Base-by-base conservation (phyloP, 176 grass and related monocot genomes). In the Dactylis glomerata region DNA sequence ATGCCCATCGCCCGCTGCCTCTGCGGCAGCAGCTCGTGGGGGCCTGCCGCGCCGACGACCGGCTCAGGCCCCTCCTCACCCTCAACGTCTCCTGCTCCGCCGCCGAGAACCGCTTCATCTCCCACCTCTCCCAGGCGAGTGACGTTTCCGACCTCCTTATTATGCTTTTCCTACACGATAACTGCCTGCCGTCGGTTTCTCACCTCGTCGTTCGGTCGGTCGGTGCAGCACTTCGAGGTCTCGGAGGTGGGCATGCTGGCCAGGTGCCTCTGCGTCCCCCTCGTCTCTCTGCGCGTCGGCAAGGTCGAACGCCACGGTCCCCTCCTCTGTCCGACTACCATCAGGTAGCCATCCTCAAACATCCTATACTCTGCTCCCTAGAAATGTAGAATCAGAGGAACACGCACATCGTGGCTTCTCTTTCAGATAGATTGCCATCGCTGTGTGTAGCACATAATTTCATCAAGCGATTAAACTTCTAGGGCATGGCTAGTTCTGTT, bases 41-140 rank as follows among this genome's bases (percentile, higher is more conserved):
- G 19, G 96, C 92, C 19, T 98, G 96, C 89, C 95, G 95, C 62
- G 90, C 89, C n/a, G 92, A 95, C 51, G 95, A 97, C 67, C 87
- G 87, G 31, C 87, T 92, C 63, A 78, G 81, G 32, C 92, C 92
- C 31, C 79, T 92, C 40, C 84, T 91, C 77, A 85, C 83, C 68
- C 89, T 90, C 76, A 90, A 89, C 70, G 79, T 91, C 62, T 91
- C 91, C 10, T 85, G 87, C 74, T 73, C 71, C 45, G 91, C 87
- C 16, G 89, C 88, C 2, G 90, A 95, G 68, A 91, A 95, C 79
- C 87, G 95, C 46, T 87, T 98, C 73, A 47, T 98, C 47, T 76
- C 95, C 33, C 91, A 95, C 70, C 90, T 98, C 69, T 91, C 87
- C 47, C 95, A 95, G 91, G 92, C 93, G 41, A 4, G 92, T 95